phyloP scores from a whole-genome alignment of 73 alveolate species.

The Paramecium caudatum region DNA sequence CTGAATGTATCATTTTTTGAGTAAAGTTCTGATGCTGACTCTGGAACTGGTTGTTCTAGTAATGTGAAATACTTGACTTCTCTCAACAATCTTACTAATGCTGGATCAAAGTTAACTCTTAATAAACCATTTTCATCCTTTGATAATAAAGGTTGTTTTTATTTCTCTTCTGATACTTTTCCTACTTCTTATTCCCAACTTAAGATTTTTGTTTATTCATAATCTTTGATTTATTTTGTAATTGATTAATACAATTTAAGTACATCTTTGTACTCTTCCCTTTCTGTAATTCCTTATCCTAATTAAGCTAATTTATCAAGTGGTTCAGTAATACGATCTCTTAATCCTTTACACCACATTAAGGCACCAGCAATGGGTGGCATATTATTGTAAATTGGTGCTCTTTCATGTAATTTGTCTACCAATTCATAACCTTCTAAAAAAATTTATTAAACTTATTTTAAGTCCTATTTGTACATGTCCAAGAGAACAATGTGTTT shows the following conservation, averaged over 20 bases:
- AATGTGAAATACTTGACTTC: constrained; percentile 98
- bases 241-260: constrained; percentile 96
- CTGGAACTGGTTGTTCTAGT: constrained; percentile 97
- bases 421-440: constrained; percentile 97
- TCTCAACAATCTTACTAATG: constrained; percentile 97
- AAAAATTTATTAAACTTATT: constrained; percentile 94
- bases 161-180: constrained; percentile 88
- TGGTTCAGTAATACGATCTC: constrained; percentile 99
- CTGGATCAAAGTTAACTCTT: constrained; percentile 99
- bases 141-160: constrained; percentile 85
- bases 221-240: constrained; percentile 96
- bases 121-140: constrained; percentile 82
- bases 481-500: constrained; percentile 98
- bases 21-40: constrained; percentile 95
- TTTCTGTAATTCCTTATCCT: constrained; percentile 94
- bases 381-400: constrained; percentile 98
- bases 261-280: constrained; percentile 99
- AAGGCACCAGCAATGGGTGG: constrained; percentile 99
- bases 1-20: constrained; percentile 91
- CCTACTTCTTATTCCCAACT: constrained; percentile 99
- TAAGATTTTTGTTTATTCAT: constrained; percentile 93
- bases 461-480: constrained; percentile 96
- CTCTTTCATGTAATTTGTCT: constrained; percentile 95
- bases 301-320: constrained; percentile 96
- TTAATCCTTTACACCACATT: constrained; percentile 98